These are phyloP conservation scores for Hemerocallis citrina DNA, from an alignment of 106 monocot species.

Conservation along the genomic window DNA sequence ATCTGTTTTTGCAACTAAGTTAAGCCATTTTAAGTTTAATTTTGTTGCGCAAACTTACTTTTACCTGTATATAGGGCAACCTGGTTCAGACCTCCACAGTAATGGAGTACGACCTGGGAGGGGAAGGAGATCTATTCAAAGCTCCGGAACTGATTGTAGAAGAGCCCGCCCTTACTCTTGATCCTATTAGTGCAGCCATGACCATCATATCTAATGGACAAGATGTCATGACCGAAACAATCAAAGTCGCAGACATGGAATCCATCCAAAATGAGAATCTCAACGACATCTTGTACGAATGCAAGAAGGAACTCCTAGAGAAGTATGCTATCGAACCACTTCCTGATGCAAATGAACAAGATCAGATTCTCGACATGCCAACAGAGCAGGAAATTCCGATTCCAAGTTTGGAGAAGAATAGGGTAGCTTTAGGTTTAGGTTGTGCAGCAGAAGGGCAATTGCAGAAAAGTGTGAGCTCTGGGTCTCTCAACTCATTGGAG, in stretches of 20 bases:
- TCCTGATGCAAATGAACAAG: slow-evolving; percentile 33
- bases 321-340: slow-evolving; percentile 42
- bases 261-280: slow-evolving; percentile 48
- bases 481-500: slow-evolving; percentile 47
- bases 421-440: background rate
- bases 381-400: slow-evolving; percentile 27
- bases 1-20: too few species aligned
- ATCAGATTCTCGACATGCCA: slow-evolving; percentile 21
- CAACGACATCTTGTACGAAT: slow-evolving; percentile 65
- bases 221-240: slow-evolving; percentile 32
- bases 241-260: slow-evolving; percentile 36
- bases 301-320: slow-evolving; percentile 61
- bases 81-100: slow-evolving; percentile 21
- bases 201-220: slow-evolving; percentile 32
- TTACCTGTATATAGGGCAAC: slow-evolving; percentile 14
- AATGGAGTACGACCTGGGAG: slow-evolving; percentile 54
- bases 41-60: too few species aligned
- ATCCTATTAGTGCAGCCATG: slow-evolving; percentile 32
- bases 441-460: slow-evolving; percentile 21
- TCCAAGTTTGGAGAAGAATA: slow-evolving; percentile 10
- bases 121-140: slow-evolving; percentile 74
- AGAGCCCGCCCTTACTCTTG: slow-evolving; percentile 19
- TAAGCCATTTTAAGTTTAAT: background rate
- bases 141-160: slow-evolving; percentile 61
- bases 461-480: slow-evolving; percentile 62